These are phyloP conservation scores for Apostasia ramifera DNA, from an alignment of 106 monocot genomes.

Conservation along the genomic window DNA sequence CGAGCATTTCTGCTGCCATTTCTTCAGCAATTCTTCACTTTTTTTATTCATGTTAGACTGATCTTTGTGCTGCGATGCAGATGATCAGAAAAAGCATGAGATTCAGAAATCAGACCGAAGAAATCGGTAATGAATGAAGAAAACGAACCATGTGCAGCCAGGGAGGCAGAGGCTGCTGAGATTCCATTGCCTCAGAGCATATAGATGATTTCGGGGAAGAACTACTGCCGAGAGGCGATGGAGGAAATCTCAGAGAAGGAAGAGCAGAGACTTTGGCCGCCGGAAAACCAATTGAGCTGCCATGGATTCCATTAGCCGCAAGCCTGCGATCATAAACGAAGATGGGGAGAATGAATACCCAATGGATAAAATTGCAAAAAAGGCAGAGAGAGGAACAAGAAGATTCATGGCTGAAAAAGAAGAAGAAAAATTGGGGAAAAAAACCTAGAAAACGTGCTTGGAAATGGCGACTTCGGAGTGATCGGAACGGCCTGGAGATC, in stretches of 20 bases:
- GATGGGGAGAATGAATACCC: neutral
- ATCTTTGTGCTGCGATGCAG: no score
- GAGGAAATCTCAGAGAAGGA: no score
- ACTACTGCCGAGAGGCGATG: no score
- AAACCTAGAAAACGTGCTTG: slow-evolving; percentile 35
- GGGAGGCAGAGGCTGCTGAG: neutral
- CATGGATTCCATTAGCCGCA: neutral
- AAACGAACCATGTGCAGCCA: no score
- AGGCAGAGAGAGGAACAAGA: neutral
- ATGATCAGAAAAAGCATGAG: no score
- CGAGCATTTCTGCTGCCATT: slow-evolving; percentile 32
- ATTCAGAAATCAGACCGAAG: no score
- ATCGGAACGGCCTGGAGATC: slow-evolving; percentile 71
- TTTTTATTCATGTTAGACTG: no score
- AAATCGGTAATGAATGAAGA: no score
- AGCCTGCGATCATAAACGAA: neutral
- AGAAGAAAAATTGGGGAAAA: neutral
- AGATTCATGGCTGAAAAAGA: neutral
- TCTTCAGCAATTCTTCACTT: slow-evolving; percentile 34
- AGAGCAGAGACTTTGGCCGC: no score
- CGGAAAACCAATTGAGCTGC: neutral
- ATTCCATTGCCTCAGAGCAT: no score
- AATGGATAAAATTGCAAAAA: neutral
- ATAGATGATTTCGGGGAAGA: no score
- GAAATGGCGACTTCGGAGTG: slow-evolving; percentile 23